These are phyloP conservation scores for Penicillium hordei DNA, from an alignment of 2,329 filamentous ascomycete genomes.

Conservation along the genomic window DNA sequence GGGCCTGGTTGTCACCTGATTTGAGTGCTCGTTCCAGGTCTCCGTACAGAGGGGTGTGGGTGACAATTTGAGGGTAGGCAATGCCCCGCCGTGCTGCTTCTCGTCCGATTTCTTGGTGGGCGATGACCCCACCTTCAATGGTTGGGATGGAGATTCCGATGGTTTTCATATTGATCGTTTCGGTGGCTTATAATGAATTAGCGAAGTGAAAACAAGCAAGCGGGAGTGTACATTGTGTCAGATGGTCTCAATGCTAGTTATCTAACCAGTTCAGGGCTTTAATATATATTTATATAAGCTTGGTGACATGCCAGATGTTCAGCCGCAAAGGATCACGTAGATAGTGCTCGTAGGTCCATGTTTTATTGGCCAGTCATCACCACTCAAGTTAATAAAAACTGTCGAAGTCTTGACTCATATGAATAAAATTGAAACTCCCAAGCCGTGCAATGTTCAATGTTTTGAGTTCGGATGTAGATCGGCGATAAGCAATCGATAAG, in stretches of 20 bases:
- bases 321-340: neutral
- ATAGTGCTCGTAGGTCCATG: neutral
- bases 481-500: constrained; percentile 16
- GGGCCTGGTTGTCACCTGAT: neutral
- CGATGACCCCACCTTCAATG: constrained; percentile 11
- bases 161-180: constrained; percentile 3
- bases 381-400: too few species aligned
- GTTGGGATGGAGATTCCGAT: constrained; percentile 15
- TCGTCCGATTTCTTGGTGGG: constrained; percentile 12
- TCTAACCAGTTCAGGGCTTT: neutral
- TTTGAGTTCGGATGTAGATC: neutral
- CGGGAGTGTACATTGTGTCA: neutral
- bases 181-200: neutral
- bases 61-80: constrained; percentile 12
- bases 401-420: neutral
- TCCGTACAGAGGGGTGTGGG: constrained; percentile 8
- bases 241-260: neutral
- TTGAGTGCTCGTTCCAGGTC: constrained; percentile 6
- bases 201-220: too few species aligned
- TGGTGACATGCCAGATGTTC: neutral
- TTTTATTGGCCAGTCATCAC: neutral
- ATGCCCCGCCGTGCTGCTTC: constrained; percentile 12
- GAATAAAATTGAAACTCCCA: neutral
- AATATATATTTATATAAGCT: neutral
- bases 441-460: neutral